A percentile compares a stretch with the other conserved stretches of the same genome.
These are phyloP conservation scores for Syzygium malaccense DNA, from an alignment of 441 rosid genomes.

Conservation along the genomic window DNA sequence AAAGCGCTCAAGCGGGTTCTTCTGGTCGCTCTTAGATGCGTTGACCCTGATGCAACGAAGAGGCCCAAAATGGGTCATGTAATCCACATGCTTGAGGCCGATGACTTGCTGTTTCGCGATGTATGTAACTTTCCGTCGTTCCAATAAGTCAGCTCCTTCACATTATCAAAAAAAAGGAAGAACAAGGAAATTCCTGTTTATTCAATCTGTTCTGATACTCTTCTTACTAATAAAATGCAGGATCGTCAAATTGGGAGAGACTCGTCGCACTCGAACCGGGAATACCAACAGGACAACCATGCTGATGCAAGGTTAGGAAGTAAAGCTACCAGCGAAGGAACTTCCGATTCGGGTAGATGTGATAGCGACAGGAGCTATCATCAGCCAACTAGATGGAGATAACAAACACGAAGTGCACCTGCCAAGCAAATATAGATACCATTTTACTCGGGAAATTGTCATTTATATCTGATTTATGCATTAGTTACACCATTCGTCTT, in stretches of 20 bases:
- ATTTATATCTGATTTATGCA: slow-evolving; percentile 6
- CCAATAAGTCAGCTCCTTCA: background rate
- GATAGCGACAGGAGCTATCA: slow-evolving; percentile 41
- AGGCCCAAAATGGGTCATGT: slow-evolving; percentile 97
- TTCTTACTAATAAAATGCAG: slow-evolving; percentile 21
- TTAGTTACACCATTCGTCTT: background rate
- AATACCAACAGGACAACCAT: slow-evolving; percentile 16
- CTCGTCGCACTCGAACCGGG: slow-evolving; percentile 20
- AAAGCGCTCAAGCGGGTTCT: slow-evolving; percentile 84
- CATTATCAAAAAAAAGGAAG: background rate
- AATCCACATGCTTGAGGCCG: slow-evolving; percentile 96
- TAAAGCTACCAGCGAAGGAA: slow-evolving; percentile 27
- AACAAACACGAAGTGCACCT: background rate
- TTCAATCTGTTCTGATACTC: background rate
- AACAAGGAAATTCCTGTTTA: background rate
- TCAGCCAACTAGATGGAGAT: slow-evolving; percentile 45
- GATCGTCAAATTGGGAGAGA: slow-evolving; percentile 57
- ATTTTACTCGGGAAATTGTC: slow-evolving; percentile 11
- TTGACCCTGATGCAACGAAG: slow-evolving; percentile 94
- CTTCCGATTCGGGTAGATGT: slow-evolving; percentile 38
- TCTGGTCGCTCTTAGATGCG: slow-evolving; percentile 85
- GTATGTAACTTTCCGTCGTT: slow-evolving; percentile 25
- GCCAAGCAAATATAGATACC: background rate
- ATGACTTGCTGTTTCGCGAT: slow-evolving; percentile 66
- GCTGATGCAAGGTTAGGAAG: slow-evolving; percentile 19